Evolutionary conservation across 2,329 filamentous ascomycete genomes (phyloP).

Genomic region (Eutypella sp.): DNA sequence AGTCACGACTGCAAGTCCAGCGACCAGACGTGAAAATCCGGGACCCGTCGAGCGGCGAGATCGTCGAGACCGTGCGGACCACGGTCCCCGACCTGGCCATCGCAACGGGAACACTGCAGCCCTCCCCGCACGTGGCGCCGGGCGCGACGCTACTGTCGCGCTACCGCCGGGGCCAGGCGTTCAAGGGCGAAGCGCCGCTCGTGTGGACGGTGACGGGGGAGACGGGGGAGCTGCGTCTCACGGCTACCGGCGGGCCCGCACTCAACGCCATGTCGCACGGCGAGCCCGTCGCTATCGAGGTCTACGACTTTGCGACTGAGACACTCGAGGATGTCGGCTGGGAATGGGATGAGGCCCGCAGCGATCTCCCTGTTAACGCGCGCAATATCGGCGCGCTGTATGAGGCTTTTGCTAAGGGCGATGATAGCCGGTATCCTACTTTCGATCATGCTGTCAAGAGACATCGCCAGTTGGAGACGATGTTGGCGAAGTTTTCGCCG

Average conservation of each 20-base stretch:
- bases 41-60: slow-evolving; percentile 24
- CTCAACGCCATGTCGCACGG: slow-evolving; percentile 25
- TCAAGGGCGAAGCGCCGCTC: slow-evolving; percentile 38
- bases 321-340: slow-evolving; percentile 38
- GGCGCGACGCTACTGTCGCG: slow-evolving; percentile 36
- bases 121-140: slow-evolving; percentile 13
- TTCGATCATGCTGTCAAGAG: too few relatives aligned
- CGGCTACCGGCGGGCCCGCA: slow-evolving; percentile 11
- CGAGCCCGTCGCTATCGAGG: slow-evolving; percentile 38
- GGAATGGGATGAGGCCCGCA: slow-evolving; percentile 42
- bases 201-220: slow-evolving; percentile 47
- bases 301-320: slow-evolving; percentile 45
- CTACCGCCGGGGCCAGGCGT: slow-evolving; percentile 41
- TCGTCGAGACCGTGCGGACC: slow-evolving; percentile 28
- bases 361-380: slow-evolving; percentile 36
- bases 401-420: slow-evolving; percentile 53
- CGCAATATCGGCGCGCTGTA: slow-evolving; percentile 52
- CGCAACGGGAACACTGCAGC: slow-evolving; percentile 25
- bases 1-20: slow-evolving; percentile 38
- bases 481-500: too few relatives aligned
- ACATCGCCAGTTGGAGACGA: too few relatives aligned
- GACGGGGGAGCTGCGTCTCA: slow-evolving; percentile 42
- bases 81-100: slow-evolving; percentile 10
- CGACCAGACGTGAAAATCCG: slow-evolving; percentile 34
- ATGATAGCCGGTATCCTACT: too few relatives aligned